Percentiles rank a stretch among this genome's conserved stretches.
phyloP scores from a whole-genome alignment of 306 rosid species.

The Vicia sativa region DNA sequence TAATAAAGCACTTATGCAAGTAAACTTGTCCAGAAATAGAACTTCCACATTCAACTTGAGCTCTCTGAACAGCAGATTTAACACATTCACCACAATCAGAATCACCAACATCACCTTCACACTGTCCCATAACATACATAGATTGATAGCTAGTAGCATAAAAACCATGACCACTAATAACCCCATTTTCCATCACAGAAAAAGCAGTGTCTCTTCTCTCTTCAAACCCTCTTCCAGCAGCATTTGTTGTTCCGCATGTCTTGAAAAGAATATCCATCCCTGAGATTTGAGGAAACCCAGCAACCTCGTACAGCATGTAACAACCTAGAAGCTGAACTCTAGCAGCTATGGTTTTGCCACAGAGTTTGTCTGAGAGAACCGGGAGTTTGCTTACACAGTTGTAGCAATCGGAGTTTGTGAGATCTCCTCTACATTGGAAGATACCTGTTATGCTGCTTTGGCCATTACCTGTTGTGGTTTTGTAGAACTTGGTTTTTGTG shows the following conservation, averaged over 20 bases:
- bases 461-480: conserved; percentile 67
- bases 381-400: conserved; percentile 84
- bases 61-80: conserved; percentile 80
- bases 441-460: conserved; percentile 73
- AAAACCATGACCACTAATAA: conserved; percentile 78
- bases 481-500: conserved; percentile 71
- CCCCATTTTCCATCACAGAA: conserved; percentile 80
- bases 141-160: conserved; percentile 78
- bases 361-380: conserved; percentile 52
- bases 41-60: conserved; percentile 90
- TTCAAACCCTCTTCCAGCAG: conserved; percentile 79
- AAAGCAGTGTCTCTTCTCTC: conserved; percentile 88
- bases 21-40: conserved; percentile 87
- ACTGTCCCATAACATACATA: conserved; percentile 85
- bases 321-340: conserved; percentile 87
- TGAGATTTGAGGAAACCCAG: conserved; percentile 84
- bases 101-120: conserved; percentile 93
- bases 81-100: conserved; percentile 91
- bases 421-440: conserved; percentile 97
- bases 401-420: conserved; percentile 76
- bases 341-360: conserved; percentile 79
- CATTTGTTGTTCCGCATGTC: conserved; percentile 67
- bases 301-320: conserved; percentile 78
- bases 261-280: conserved; percentile 81
- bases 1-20: conserved; percentile 84